Conservation (phyloP, 2,329 filamentous ascomycete genomes). For the Cordyceps cicadae region DNA sequence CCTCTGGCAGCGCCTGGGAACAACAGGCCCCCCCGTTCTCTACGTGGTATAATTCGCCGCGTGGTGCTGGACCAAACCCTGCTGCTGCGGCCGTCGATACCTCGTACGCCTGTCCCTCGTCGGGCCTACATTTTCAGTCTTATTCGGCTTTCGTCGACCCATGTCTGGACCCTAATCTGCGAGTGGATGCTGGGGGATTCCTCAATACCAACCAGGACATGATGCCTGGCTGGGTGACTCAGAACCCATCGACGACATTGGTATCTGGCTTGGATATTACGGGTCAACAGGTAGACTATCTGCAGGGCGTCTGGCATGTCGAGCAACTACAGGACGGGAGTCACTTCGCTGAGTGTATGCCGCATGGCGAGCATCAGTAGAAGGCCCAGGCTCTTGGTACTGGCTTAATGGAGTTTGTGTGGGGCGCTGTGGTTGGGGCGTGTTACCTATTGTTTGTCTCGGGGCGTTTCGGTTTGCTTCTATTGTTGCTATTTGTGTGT, state of each 20-base stretch:
- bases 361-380: conserved; percentile 16
- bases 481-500: conserved; percentile 2
- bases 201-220: neutral
- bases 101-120: neutral
- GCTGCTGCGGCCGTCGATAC: neutral
- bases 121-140: neutral
- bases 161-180: conserved; percentile 1
- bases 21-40: neutral
- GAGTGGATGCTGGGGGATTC: neutral
- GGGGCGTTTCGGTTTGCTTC: neutral
- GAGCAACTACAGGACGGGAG: conserved; percentile 24
- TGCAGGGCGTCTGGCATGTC: conserved; percentile 28
- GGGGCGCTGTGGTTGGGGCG: neutral
- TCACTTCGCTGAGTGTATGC: conserved; percentile 26
- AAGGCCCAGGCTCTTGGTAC: neutral
- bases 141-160: neutral
- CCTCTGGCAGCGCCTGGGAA: neutral
- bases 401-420: neutral
- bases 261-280: conserved; percentile 14
- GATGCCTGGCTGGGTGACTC: neutral
- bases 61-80: neutral
- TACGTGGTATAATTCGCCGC: neutral
- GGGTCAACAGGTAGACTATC: conserved; percentile 21
- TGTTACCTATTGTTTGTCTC: conserved; percentile 1
- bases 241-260: neutral